Conservation (phyloP, 768 basidiomycete species). For the Trametopsis cervina region DNA sequence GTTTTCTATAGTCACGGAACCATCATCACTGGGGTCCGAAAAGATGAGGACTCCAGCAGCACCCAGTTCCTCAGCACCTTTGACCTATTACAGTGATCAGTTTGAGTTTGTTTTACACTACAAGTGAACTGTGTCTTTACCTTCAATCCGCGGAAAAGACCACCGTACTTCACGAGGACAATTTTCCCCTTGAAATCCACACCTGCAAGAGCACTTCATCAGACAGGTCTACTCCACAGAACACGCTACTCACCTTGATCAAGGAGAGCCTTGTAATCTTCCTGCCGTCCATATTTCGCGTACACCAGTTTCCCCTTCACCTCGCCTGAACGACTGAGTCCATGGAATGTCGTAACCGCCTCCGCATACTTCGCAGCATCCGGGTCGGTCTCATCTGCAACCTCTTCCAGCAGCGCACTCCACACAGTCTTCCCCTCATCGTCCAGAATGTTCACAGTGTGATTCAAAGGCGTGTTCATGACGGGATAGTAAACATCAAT, state of each 20-base stretch:
- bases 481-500: constrained; percentile 86
- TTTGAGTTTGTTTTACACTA: constrained; percentile 2
- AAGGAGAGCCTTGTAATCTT: constrained; percentile 64
- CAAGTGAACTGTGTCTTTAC: constrained; percentile 25
- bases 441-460: constrained; percentile 59
- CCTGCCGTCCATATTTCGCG: constrained; percentile 73
- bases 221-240: neutral
- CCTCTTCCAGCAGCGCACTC: constrained; percentile 69
- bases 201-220: constrained; percentile 40
- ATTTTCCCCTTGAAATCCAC: constrained; percentile 72
- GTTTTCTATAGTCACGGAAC: constrained; percentile 65
- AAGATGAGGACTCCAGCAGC: constrained; percentile 77
- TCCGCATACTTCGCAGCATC: constrained; percentile 63
- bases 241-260: constrained; percentile 23
- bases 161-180: constrained; percentile 72
- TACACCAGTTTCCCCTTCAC: constrained; percentile 68
- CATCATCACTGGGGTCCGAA: constrained; percentile 83
- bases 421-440: constrained; percentile 48
- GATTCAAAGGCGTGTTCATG: constrained; percentile 70
- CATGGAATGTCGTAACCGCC: constrained; percentile 80
- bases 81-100: constrained; percentile 38
- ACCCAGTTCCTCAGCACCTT: constrained; percentile 79
- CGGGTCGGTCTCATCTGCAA: constrained; percentile 67
- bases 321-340: constrained; percentile 70
- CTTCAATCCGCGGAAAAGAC: constrained; percentile 81